phyloP scores from a whole-genome alignment of 306 rosid species.

The Castanea mollissima region DNA sequence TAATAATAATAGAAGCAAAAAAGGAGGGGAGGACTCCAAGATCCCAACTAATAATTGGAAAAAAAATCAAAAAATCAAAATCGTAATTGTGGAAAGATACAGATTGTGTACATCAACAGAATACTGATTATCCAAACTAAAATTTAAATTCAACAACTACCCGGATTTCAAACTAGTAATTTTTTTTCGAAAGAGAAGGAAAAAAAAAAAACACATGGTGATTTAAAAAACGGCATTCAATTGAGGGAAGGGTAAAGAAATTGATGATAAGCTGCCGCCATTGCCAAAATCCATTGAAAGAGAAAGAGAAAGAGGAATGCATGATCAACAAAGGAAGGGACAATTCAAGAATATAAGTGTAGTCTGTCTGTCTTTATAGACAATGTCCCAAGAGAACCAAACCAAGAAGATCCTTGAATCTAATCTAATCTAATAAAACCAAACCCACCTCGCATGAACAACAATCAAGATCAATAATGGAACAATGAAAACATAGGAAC shows the following conservation, averaged over 20 bases:
- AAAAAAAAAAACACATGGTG: too few relatives aligned
- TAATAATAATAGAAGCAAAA: neutral
- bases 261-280: neutral
- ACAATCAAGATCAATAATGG: neutral
- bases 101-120: neutral
- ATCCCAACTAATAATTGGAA: neutral
- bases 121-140: too few relatives aligned
- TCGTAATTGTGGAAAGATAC: neutral
- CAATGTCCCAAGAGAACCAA: slow-evolving; percentile 22
- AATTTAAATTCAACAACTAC: too few relatives aligned
- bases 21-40: neutral
- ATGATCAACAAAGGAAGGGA: slow-evolving; percentile 9
- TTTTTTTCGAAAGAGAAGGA: too few relatives aligned
- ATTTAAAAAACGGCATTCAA: too few relatives aligned
- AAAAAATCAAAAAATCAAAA: neutral
- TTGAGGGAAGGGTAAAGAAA: neutral
- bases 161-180: too few relatives aligned
- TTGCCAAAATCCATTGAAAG: neutral
- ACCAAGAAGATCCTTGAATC: slow-evolving; percentile 25
- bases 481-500: neutral
- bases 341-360: slow-evolving; percentile 20
- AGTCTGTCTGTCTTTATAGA: slow-evolving; percentile 6
- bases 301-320: neutral
- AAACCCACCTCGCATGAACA: slow-evolving; percentile 11
- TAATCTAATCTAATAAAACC: neutral